Base-by-base conservation (phyloP, 2,329 filamentous ascomycete species). In the Pseudogymnoascus sp. region DNA sequence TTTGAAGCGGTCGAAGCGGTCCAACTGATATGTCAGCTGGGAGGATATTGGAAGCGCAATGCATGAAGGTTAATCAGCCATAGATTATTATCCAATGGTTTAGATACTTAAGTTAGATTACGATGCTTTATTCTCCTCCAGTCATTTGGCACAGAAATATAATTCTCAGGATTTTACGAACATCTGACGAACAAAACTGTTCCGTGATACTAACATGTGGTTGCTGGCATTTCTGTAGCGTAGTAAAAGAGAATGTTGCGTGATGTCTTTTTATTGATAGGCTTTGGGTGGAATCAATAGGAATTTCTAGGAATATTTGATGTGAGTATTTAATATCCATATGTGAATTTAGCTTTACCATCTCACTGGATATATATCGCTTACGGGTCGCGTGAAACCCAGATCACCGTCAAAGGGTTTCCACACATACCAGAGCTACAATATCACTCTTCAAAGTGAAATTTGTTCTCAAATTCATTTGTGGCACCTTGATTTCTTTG, bases 101-200 rank as follows among this genome's bases (percentile, higher is more conserved):
- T 56, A 56, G 49, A 56, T 56, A 56, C 49, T 56, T 56, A 56
- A 56, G 49, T 56, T 56, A 56, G 49, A 56, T 56, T 56, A 56
- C 49, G 49, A 56, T 56, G 49, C 49, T 56, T 53, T 36, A 56
- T 56, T 56, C 49, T 56, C 49, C 25, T 36, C 49, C 49, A 56
- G 28, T 56, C 49, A 56, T 56, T 56, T 56, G 49, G 49, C 49
- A 56, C 49, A 36, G 49, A 36, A 21, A 56, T 56, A 56, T 56
- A 56, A 56, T 56, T 56, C n/a, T 12, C 49, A 36, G 28, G 28
- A 34, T 56, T 53, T 56, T 56, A 56, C 28, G 49, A 56, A 18
- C 28, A 56, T 18, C n/a, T 16, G 16, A 56, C 9, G 28, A 34
- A 11, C 49, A 36, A 16, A 46, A 16, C 5, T 56, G 8, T 18